Base-by-base conservation (phyloP, 2,329 filamentous ascomycete species). In the Rhytidhysteron rufulum region DNA sequence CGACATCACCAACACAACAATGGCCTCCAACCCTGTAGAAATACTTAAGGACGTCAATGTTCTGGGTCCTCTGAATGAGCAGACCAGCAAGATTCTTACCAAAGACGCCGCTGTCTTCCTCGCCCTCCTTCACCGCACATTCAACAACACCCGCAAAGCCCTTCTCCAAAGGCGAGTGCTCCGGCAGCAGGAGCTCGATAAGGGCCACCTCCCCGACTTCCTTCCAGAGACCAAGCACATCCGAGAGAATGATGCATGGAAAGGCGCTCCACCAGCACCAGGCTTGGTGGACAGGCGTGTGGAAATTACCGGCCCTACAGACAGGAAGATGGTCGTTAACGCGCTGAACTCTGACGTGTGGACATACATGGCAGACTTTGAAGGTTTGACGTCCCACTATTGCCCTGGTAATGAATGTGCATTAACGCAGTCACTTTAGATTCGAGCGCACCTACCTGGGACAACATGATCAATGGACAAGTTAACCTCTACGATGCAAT, bases 361-460 rank as follows among this genome's bases (percentile, higher is more conserved):
- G 85, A 97, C 91, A 41, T 98, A 97, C 62, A 98, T 98, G 93
- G 93, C 93, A 34, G 93, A 98, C 70, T 95, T 98, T 54, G 93
- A 98, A 72, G 91, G 90, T 93, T 68, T 58, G 78, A 66, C 15
- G 21, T 21, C 8, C 10, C 33, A 6, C 24, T 25, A 29, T 21
- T 2, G 27, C 15, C 16, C 18, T 4, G 34, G 20, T 24, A 34
- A n/a, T 25, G 17, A 31, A 7, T 18, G 5, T 16, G 38, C 35
- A 31, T 15, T n/a, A 20, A 36, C 38, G 35, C 40, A 39, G 42
- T 21, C 34, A 36, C 9, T 9, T 13, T 57, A 95, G 90, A 97
- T 68, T 95, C 93, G 5, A 93, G 79, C 61, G 90, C 93, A 18
- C 93, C 93, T 18, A 96, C 93, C 31, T 98, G 93, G 93, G 89